A percentile compares a stretch with the other conserved stretches of the same genome.
phyloP scores from a whole-genome alignment of 805 yeast species.

The Ogataea chonburiensis region DNA sequence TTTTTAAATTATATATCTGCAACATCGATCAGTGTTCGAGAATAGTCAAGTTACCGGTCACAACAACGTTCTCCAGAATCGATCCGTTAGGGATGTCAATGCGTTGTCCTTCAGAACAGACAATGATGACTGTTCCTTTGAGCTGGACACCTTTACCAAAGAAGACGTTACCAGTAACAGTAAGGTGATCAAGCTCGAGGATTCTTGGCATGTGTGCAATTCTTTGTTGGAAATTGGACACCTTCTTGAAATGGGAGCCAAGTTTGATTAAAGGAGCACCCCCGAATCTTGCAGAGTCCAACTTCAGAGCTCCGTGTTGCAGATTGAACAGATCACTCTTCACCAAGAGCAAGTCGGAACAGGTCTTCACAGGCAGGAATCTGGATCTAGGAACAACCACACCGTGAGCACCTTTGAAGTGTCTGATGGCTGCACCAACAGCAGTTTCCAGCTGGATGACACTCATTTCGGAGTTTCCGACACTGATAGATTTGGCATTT shows the following conservation, averaged over 20 bases:
- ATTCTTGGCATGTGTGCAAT: constrained; percentile 95
- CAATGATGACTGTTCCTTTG: constrained; percentile 97
- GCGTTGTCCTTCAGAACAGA: constrained; percentile 94
- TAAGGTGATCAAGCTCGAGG: constrained; percentile 93
- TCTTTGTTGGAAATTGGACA: constrained; percentile 83
- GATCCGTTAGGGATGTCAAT: constrained; percentile 98
- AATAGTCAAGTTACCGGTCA: constrained; percentile 94
- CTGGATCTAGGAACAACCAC: constrained; percentile 98
- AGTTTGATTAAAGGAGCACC: constrained; percentile 93
- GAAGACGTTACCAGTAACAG: constrained; percentile 94
- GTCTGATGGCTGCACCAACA: constrained; percentile 98
- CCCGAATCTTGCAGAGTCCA: constrained; percentile 84
- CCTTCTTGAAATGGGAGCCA: constrained; percentile 96
- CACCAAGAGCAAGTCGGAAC: constrained; percentile 90
- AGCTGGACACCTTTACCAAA: constrained; percentile 87
- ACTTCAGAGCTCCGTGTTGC: constrained; percentile 85
- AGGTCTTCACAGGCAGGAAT: constrained; percentile 96
- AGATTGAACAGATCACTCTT: constrained; percentile 91
- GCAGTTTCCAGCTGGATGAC: constrained; percentile 98
- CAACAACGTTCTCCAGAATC: constrained; percentile 91
- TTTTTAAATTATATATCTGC: background rate
- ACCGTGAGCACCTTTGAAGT: constrained; percentile 93
- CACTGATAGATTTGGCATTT: constrained; percentile 78
- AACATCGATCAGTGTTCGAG: constrained; percentile 65
- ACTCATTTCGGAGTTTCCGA: constrained; percentile 74